Conservation (phyloP, 192 early-diverging fungal genomes). For the Coemansia sp. region DNA sequence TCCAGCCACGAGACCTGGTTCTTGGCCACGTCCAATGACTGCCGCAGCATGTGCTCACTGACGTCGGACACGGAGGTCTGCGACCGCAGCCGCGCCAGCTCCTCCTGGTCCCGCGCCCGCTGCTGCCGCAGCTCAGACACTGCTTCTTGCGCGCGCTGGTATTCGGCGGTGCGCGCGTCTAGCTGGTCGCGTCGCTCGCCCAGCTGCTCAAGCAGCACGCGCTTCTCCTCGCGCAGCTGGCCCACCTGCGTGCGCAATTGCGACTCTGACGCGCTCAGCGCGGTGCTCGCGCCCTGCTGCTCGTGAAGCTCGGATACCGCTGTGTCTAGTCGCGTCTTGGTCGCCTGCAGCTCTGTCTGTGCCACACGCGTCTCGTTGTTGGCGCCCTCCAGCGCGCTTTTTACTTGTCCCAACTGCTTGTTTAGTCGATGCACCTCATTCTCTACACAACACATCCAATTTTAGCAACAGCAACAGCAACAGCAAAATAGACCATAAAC, state of each 20-base stretch:
- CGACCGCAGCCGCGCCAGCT: conserved; percentile 39
- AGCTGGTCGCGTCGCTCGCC: conserved; percentile 42
- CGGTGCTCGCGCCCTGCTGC: conserved; percentile 9
- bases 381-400: conserved; percentile 27
- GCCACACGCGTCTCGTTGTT: conserved; percentile 5
- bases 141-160: conserved; percentile 15
- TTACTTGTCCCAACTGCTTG: conserved; percentile 35
- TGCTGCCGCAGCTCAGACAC: conserved; percentile 28
- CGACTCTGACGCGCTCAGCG: background rate
- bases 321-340: conserved; percentile 9
- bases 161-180: conserved; percentile 24
- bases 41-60: conserved; percentile 53
- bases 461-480: too few relatives aligned
- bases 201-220: conserved; percentile 32
- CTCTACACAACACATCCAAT: conserved; percentile 8
- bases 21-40: conserved; percentile 60
- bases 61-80: conserved; percentile 37
- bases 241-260: conserved; percentile 16
- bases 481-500: too few relatives aligned
- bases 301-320: background rate
- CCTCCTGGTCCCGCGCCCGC: conserved; percentile 24
- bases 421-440: conserved; percentile 45
- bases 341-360: conserved; percentile 15
- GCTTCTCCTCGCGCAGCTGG: conserved; percentile 39
- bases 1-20: conserved; percentile 65